phyloP scores from a whole-genome alignment of 805 yeast species.

The Yarrowia sp. region DNA sequence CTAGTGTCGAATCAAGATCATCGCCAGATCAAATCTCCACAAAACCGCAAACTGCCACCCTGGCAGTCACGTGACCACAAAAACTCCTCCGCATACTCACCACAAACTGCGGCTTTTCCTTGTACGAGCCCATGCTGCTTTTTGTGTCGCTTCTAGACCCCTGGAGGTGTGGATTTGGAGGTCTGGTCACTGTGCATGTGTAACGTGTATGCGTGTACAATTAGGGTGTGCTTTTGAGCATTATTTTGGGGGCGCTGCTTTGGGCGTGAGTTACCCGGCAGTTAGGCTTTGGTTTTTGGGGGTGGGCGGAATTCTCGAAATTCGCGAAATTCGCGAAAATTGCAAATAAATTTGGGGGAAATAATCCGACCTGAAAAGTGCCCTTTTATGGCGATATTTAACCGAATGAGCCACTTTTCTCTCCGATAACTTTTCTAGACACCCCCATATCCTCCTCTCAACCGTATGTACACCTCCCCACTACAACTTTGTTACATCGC shows the following conservation, averaged over 20 bases:
- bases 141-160: background rate
- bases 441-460: background rate
- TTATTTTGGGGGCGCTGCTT: background rate
- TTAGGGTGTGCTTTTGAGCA: background rate
- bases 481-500: background rate
- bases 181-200: background rate
- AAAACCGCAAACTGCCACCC: no score
- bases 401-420: no score
- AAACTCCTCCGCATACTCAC: background rate
- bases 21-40: no score
- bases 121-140: background rate
- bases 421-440: no score
- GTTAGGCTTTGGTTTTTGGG: background rate
- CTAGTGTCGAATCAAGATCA: no score
- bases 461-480: background rate
- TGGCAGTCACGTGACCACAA: background rate
- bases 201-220: background rate
- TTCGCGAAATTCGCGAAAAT: no score
- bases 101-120: constrained; percentile 5
- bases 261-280: background rate
- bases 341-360: no score
- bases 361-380: no score
- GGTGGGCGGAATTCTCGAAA: background rate
- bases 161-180: background rate
- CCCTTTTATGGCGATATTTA: no score